These are phyloP conservation scores for Bretziella fagacearum DNA, from an alignment of 2,329 filamentous ascomycete species.

Conservation along the genomic window DNA sequence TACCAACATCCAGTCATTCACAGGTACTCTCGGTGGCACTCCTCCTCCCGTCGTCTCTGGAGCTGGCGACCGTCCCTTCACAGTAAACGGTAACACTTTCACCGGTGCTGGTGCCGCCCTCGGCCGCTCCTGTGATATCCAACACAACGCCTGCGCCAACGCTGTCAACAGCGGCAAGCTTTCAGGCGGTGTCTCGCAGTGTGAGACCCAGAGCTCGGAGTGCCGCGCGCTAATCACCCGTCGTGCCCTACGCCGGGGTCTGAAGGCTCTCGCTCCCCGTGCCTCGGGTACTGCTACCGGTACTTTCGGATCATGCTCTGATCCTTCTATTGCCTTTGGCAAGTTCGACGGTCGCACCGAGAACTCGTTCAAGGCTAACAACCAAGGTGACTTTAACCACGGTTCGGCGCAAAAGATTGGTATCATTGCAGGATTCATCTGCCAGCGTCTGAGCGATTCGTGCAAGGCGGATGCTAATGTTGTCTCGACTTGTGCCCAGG, in stretches of 20 bases:
- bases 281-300: neutral
- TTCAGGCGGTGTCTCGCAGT: constrained; percentile 21
- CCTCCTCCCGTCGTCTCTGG: constrained; percentile 26
- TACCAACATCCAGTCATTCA: constrained; percentile 30
- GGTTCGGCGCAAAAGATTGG: constrained; percentile 28
- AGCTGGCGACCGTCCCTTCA: constrained; percentile 26
- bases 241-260: constrained; percentile 12
- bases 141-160: constrained; percentile 33
- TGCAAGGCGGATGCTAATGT: constrained; percentile 18
- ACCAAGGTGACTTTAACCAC: constrained; percentile 31
- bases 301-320: constrained; percentile 28
- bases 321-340: constrained; percentile 33
- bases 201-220: constrained; percentile 26
- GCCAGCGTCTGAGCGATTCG: constrained; percentile 24
- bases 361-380: constrained; percentile 25
- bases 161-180: constrained; percentile 29
- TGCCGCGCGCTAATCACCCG: constrained; percentile 21
- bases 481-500: constrained; percentile 16
- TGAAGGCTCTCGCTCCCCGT: constrained; percentile 7
- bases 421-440: constrained; percentile 32
- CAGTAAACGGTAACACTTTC: constrained; percentile 39
- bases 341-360: constrained; percentile 30
- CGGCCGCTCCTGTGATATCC: constrained; percentile 32
- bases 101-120: constrained; percentile 29
- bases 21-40: constrained; percentile 26